Base-by-base conservation (phyloP, 768 basidiomycete genomes). In the Suillus hirtellus region DNA sequence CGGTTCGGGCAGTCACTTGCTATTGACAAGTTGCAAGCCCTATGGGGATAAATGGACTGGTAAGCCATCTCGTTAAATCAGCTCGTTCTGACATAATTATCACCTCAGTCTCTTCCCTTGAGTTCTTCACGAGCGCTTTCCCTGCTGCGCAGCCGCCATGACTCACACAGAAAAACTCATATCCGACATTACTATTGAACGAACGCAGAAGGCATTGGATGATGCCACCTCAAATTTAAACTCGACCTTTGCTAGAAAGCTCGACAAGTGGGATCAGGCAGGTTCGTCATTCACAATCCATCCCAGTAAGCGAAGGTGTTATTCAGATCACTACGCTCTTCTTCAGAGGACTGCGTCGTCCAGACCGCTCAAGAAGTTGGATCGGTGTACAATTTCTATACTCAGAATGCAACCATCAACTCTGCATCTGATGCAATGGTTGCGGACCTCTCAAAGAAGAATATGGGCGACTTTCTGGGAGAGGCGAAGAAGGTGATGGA, bases 401-500 rank as follows among this genome's bases (percentile, higher is more conserved):
- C 42, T 34, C 38, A 50, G 17, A 62, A 65, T 52, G n/a, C 52
- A 21, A 47, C 40, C 4, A 44, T 65, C 47, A 49, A 65, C n/a
- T 53, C 43, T 3, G 46, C 53, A 3, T 44, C 53, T 24, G 42
- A 65, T 4, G 55, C 55, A 3, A 40, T 53, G 52, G 31, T 27
- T 15, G 10, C 10, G 24, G 55, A 56, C 24, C 55, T 56, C 15
- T 27, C 38, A 7, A 58, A 59, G 24, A 65, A 59, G 55, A 50
- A 55, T 53, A 47, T 69, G 27, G 70, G 70, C 43, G 54, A 67
- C 3, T 67, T 67, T 7, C 58, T 72, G 15, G 63, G 65, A 24
- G 72, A 73, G 37, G 65, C 61, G 27, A 72, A 61, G 52, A 67
- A 63, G n/a, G 64, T 67, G 6, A 69, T 74, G 67, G 71, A 67